Percentiles rank a stretch among this genome's conserved stretches.
Evolutionary conservation across 2,329 filamentous ascomycete genomes (phyloP).

Genomic region (Dactylonectria macrodidyma): DNA sequence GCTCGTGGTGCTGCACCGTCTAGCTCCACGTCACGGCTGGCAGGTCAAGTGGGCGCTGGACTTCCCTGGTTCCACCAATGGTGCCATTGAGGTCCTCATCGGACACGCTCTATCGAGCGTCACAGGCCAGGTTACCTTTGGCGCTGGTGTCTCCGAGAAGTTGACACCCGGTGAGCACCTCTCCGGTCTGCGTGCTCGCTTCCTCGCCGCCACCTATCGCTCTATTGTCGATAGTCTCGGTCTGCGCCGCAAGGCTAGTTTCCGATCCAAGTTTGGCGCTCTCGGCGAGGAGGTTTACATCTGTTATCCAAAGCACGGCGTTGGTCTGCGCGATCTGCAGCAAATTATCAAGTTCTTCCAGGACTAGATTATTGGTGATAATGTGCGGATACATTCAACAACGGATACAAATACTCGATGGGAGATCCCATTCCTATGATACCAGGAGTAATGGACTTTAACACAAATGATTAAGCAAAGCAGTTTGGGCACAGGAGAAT

Average conservation of each 20-base stretch:
- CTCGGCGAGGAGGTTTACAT: conserved; percentile 89
- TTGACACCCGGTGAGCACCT: conserved; percentile 87
- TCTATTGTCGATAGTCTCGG: conserved; percentile 86
- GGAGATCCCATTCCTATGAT: not conserved
- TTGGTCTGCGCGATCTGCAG: conserved; percentile 85
- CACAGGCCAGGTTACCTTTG: conserved; percentile 81
- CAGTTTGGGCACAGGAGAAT: not conserved
- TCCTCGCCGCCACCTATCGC: conserved; percentile 87
- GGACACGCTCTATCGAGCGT: conserved; percentile 74
- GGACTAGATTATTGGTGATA: conserved; percentile 63
- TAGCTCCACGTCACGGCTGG: conserved; percentile 87
- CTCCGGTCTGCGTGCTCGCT: conserved; percentile 83
- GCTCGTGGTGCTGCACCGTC: conserved; percentile 86
- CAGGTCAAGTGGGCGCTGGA: conserved; percentile 98
- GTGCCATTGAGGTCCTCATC: conserved; percentile 88
- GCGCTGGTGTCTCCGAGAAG: conserved; percentile 82
- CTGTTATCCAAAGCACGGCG: conserved; percentile 88
- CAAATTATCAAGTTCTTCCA: conserved; percentile 95
- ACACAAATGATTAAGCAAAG: not conserved
- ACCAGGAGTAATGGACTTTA: not conserved
- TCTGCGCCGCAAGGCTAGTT: conserved; percentile 87
- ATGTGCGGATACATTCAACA: not conserved
- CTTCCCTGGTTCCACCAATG: conserved; percentile 88
- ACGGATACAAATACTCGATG: too few relatives aligned
- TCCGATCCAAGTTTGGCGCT: conserved; percentile 91